Evolutionary conservation across 768 basidiomycete species (phyloP).

Genomic region (Coprinopsis cinerea): DNA sequence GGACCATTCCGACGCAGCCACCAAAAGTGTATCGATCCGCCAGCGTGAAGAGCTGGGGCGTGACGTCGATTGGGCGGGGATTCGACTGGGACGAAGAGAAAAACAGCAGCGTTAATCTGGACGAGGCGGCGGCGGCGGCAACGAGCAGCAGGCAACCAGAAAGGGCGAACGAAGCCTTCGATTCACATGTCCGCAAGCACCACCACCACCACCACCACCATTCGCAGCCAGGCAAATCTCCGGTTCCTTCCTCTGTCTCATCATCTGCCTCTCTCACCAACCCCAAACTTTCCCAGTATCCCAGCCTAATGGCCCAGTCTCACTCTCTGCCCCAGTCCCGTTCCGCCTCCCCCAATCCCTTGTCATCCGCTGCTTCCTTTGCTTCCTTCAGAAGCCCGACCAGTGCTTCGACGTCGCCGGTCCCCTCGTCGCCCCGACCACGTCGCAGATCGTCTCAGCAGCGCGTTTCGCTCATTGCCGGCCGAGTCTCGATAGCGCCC

Average conservation of each 20-base stretch:
- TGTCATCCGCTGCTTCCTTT: constrained; percentile 19
- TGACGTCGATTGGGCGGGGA: constrained; percentile 78
- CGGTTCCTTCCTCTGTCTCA: constrained; percentile 18
- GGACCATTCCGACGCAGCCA: constrained; percentile 47
- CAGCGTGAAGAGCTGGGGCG: constrained; percentile 77
- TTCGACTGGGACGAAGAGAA: constrained; percentile 60
- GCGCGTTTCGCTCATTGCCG: constrained; percentile 78
- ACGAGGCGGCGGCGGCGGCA: constrained; percentile 12
- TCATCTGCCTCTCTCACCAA: constrained; percentile 13
- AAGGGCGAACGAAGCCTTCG: constrained; percentile 13
- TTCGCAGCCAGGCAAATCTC: constrained; percentile 28
- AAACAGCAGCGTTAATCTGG: constrained; percentile 21
- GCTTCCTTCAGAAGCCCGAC: constrained; percentile 24
- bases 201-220: no score
- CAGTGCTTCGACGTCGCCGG: constrained; percentile 25
- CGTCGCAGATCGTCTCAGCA: constrained; percentile 79
- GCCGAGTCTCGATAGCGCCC: constrained; percentile 71
- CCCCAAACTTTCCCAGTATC: constrained; percentile 17
- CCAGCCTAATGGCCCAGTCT: constrained; percentile 18
- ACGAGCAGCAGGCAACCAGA: constrained; percentile 14
- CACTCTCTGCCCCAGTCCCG: constrained; percentile 16
- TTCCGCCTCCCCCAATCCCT: constrained; percentile 17
- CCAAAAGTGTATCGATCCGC: constrained; percentile 52
- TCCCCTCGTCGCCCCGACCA: constrained; percentile 56
- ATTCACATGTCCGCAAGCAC: constrained; percentile 32